Evolutionary conservation across 1,139 yeast species (phyloP).

Genomic region (Blastobotrys illinoisensis): DNA sequence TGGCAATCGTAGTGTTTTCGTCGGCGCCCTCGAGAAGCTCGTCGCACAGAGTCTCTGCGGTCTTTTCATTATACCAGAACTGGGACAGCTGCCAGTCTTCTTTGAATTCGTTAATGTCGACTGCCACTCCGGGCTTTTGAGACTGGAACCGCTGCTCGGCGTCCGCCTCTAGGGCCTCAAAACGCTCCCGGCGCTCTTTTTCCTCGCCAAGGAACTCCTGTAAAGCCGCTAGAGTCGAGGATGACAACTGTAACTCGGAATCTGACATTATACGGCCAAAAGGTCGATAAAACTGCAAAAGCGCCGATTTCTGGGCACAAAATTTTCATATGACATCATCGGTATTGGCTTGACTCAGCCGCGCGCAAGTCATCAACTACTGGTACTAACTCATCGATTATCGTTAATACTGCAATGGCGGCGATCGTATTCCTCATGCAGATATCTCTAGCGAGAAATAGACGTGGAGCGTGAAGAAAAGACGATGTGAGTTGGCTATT

Average conservation of each 20-base stretch:
- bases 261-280: not conserved
- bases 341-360: not conserved
- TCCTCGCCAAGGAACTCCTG: constrained; percentile 69
- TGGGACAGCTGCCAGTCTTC: constrained; percentile 95
- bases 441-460: no score
- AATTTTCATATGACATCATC: not conserved
- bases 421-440: no score
- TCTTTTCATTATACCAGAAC: constrained; percentile 66
- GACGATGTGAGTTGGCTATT: no score
- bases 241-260: constrained; percentile 14
- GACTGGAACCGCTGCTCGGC: constrained; percentile 49
- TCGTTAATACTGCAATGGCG: no score
- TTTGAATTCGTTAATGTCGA: constrained; percentile 60
- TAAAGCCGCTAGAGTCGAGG: constrained; percentile 72
- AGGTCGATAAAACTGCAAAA: not conserved
- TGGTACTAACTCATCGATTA: no score
- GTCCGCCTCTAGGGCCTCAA: constrained; percentile 48
- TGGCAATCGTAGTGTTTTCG: constrained; percentile 59
- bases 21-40: constrained; percentile 72
- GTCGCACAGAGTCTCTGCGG: constrained; percentile 61
- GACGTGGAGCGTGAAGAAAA: no score
- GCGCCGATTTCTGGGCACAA: not conserved
- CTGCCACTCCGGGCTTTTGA: constrained; percentile 15
- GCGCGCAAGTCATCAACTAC: not conserved
- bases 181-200: constrained; percentile 50